Evolutionary conservation across 345 rosid genomes (phyloP).

Genomic region (Euphorbia tirucalli): DNA sequence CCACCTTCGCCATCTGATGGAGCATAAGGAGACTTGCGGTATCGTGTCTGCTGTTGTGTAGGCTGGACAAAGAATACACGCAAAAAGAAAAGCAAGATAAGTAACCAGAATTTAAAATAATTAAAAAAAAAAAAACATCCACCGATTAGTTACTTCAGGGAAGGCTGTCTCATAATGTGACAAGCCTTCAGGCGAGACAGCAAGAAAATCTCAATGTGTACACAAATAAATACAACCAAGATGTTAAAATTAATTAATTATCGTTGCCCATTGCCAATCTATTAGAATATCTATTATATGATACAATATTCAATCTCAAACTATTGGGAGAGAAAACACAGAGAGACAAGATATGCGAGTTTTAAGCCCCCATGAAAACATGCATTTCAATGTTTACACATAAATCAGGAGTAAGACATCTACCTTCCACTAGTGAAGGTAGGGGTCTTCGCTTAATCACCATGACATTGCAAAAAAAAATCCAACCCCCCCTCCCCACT

Average conservation of each 20-base stretch:
- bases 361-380: background rate
- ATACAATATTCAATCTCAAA: background rate
- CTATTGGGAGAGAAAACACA: background rate
- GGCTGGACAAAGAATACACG: constrained; percentile 45
- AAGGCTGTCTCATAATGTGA: background rate
- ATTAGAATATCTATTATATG: background rate
- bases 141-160: background rate
- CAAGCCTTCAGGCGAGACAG: background rate
- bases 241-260: background rate
- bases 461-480: too few relatives aligned
- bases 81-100: background rate
- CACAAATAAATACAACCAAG: background rate
- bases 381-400: background rate
- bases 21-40: constrained; percentile 88
- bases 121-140: too few relatives aligned
- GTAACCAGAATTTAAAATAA: background rate
- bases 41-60: constrained; percentile 95
- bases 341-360: too few relatives aligned
- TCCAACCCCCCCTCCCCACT: too few relatives aligned
- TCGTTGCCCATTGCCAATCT: background rate
- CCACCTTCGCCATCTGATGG: constrained; percentile 85
- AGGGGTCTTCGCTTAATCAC: too few relatives aligned
- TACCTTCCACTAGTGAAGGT: too few relatives aligned
- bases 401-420: too few relatives aligned
- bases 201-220: background rate